Percentiles rank a stretch among this genome's conserved stretches.
These are phyloP conservation scores for Hapsidospora chrysogenum DNA, from an alignment of 495 filamentous ascomycete genomes.

Conservation along the genomic window DNA sequence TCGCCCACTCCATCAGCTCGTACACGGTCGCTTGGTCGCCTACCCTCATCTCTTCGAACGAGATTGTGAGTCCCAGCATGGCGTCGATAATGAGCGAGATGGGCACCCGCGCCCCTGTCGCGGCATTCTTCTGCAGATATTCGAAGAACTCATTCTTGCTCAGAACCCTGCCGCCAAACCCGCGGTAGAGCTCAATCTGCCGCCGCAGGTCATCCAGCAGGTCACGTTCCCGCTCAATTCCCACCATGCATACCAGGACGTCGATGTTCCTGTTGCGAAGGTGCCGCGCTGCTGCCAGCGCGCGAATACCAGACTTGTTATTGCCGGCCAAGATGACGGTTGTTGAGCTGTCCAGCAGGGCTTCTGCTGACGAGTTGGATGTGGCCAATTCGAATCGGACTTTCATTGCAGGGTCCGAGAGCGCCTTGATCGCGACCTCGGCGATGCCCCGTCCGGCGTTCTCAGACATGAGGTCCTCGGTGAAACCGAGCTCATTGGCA, in stretches of 20 bases:
- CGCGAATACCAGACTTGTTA: conserved; percentile 67
- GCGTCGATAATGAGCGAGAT: conserved; percentile 81
- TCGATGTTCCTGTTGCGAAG: conserved; percentile 63
- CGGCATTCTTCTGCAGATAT: conserved; percentile 16
- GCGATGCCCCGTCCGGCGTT: conserved; percentile 81
- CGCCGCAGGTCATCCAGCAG: conserved; percentile 57
- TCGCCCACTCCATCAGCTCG: conserved; percentile 75
- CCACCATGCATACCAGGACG: conserved; percentile 70
- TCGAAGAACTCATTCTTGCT: conserved; percentile 37
- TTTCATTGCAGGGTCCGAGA: conserved; percentile 37
- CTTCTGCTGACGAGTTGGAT: conserved; percentile 14
- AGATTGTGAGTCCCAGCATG: conserved; percentile 64
- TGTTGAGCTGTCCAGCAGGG: conserved; percentile 27
- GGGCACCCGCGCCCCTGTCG: conserved; percentile 15
- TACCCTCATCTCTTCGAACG: conserved; percentile 66
- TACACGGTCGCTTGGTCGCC: conserved; percentile 71
- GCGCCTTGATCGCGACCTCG: conserved; percentile 52
- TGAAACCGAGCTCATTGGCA: conserved; percentile 64
- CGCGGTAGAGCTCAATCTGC: conserved; percentile 61
- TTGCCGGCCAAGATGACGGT: conserved; percentile 79
- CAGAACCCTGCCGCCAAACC: conserved; percentile 55
- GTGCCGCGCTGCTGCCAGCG: conserved; percentile 73
- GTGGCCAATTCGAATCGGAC: conserved; percentile 23
- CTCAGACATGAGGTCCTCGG: conserved; percentile 79
- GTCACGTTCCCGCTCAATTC: conserved; percentile 44